phyloP scores from a whole-genome alignment of 1,284 basidiomycete genomes.

The Apiotrichum domesticum region DNA sequence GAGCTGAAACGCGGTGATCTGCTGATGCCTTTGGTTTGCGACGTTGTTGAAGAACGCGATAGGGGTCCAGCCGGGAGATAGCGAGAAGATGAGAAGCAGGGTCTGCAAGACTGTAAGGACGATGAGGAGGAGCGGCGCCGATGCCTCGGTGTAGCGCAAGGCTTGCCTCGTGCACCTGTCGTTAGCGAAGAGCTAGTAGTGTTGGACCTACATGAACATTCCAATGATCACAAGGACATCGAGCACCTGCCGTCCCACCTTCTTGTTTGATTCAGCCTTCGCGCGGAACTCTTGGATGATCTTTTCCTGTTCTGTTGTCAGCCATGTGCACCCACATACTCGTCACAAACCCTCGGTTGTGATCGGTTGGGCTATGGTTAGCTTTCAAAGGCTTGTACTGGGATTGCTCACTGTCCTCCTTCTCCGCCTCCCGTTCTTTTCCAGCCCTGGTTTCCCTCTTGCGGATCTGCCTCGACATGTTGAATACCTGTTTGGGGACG shows the following conservation, averaged over 20 bases:
- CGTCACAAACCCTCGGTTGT: neutral
- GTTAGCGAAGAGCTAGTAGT: neutral
- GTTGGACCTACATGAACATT: constrained; percentile 27
- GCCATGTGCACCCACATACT: neutral
- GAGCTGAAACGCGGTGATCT: constrained; percentile 23
- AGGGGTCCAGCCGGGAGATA: constrained; percentile 21
- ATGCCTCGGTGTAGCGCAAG: neutral
- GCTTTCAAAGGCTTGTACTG: too few species aligned
- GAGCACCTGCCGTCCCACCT: constrained; percentile 21
- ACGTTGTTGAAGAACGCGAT: constrained; percentile 11
- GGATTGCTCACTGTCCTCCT: too few species aligned
- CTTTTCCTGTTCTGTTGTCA: constrained; percentile 31
- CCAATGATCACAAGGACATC: constrained; percentile 29
- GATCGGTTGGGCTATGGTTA: too few species aligned
- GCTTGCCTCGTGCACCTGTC: neutral
- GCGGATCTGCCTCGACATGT: too few species aligned
- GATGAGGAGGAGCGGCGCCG: constrained; percentile 9
- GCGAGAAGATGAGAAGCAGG: constrained; percentile 29
- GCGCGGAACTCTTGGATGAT: constrained; percentile 26
- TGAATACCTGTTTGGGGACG: too few species aligned
- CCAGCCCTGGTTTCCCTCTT: too few species aligned
- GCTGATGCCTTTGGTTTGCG: constrained; percentile 8
- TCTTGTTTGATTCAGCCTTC: constrained; percentile 25
- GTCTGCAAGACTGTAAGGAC: constrained; percentile 17
- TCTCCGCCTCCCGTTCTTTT: too few species aligned